A percentile compares a stretch with the other conserved stretches of the same genome.
Evolutionary conservation across 1,139 yeast species (phyloP).

Genomic region (Zygoascus meyerae): DNA sequence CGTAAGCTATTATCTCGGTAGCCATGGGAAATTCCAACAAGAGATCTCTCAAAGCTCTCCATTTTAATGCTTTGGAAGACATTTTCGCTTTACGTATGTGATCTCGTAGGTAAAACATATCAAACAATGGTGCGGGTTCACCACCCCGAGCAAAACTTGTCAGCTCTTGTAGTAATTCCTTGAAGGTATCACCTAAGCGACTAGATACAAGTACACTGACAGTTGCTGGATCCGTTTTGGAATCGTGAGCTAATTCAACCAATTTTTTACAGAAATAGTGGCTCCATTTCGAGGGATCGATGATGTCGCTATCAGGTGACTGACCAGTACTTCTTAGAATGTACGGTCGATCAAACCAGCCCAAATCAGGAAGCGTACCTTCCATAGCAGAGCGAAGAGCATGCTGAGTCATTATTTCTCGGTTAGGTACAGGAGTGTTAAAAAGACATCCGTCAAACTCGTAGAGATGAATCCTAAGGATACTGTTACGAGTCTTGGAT

Average conservation of each 20-base stretch:
- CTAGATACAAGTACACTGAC: conserved; percentile 42
- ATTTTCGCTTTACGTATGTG: neutral
- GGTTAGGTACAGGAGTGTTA: conserved; percentile 42
- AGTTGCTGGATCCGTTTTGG: conserved; percentile 32
- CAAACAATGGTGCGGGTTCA: neutral
- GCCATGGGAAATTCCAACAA: conserved; percentile 7
- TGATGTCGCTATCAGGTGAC: conserved; percentile 30
- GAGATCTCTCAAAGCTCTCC: conserved; percentile 3
- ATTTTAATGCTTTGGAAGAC: neutral
- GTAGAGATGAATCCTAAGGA: conserved; percentile 35
- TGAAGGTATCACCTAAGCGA: conserved; percentile 20
- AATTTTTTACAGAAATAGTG: conserved; percentile 42
- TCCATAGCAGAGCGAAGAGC: conserved; percentile 29
- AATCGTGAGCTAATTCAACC: conserved; percentile 32
- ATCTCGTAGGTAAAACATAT: conserved; percentile 3
- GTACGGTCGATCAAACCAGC: conserved; percentile 44
- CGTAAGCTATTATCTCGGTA: neutral
- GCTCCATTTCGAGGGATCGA: conserved; percentile 27
- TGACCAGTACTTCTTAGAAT: conserved; percentile 33
- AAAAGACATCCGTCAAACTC: conserved; percentile 47
- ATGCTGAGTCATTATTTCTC: conserved; percentile 31
- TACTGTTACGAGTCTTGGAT: neutral
- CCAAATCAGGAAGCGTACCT: conserved; percentile 34
- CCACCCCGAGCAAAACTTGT: neutral
- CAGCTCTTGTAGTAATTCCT: neutral